Conservation (phyloP, 2,329 filamentous ascomycete genomes). For the Neofusicoccum umdonicola region DNA sequence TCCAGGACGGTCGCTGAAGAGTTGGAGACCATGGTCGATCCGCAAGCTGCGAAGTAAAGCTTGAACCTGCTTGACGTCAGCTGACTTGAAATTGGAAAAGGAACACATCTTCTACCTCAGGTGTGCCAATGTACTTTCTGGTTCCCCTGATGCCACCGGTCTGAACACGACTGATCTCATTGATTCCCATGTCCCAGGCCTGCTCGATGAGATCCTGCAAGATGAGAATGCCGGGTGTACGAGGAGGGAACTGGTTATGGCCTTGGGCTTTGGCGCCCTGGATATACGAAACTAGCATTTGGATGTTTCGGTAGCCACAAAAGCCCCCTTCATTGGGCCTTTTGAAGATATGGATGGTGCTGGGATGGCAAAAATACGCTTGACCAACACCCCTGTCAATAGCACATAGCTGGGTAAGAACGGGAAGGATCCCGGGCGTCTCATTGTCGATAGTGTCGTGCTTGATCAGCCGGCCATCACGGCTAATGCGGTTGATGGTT, state of each 20-base stretch:
- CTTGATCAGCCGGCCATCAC: constrained; percentile 42
- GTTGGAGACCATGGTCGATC: constrained; percentile 56
- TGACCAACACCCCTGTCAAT: constrained; percentile 63
- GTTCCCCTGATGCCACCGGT: constrained; percentile 87
- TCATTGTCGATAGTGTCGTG: constrained; percentile 45
- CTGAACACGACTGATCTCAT: constrained; percentile 69
- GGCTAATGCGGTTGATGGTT: constrained; percentile 40
- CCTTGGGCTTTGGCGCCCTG: constrained; percentile 58
- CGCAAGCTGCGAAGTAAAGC: constrained; percentile 70
- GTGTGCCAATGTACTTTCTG: constrained; percentile 91
- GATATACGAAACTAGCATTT: constrained; percentile 83
- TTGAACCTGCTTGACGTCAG: constrained; percentile 59
- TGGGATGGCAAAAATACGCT: constrained; percentile 76
- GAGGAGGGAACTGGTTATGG: constrained; percentile 57
- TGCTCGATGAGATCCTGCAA: constrained; percentile 84
- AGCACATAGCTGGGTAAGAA: constrained; percentile 51
- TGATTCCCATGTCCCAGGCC: constrained; percentile 86
- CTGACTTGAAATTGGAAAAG: background rate
- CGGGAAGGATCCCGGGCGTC: constrained; percentile 43
- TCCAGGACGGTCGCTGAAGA: constrained; percentile 49
- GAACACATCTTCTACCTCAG: constrained; percentile 61
- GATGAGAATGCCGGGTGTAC: constrained; percentile 71
- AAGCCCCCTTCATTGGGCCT: constrained; percentile 80
- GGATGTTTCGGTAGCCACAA: constrained; percentile 93
- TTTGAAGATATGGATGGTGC: constrained; percentile 77